Evolutionary conservation across 495 filamentous ascomycete species (phyloP), one percentile per base, ranked within the genome.

Genomic region (Aspergillus nanangensis): DNA sequence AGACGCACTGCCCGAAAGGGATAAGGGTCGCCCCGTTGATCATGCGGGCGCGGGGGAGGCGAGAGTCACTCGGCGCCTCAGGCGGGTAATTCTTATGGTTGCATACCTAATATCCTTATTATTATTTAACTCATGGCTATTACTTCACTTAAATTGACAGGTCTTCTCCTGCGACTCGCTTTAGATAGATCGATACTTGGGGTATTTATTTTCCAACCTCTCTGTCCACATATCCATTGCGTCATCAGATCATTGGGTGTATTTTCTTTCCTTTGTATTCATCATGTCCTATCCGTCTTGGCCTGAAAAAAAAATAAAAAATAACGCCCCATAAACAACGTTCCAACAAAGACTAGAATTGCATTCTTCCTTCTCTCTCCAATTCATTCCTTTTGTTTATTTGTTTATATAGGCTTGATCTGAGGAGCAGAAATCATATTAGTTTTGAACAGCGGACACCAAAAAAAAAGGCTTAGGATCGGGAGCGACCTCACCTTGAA

Each of bases 401-500:
- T 20, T 19, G 39, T 48, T 75, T 69, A 90, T 52, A 91, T 90
- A n/a, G 87, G 87, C 66, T 91, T 91, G 69, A 90, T 90, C 83
- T 79, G 48, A 3, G 39, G 13, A 15, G 31, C 13, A 25, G 36
- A 9, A 41, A 40, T 13, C 21, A 36, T 11, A 47, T 29, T 29
- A 29, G 25, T 11, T 11, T 29, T 11, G 7, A 11, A 11, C 7
- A 29, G 7, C 25, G 14, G 29, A 17, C 9, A 17, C 10, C 14
- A 10, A 15, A 40, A 40, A 23, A n/a, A 17, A 23, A 41, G 20
- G 17, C 8, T n/a, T n/a, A n/a, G n/a, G n/a, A n/a, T n/a, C n/a
- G n/a, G n/a, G n/a, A n/a, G 8, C 31, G 3, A 8, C 18, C 18
- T 38, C 73, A 86, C 86, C 82, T 97, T 99, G 77, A 97, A 99